Conservation (phyloP, 1,284 basidiomycete species). For the Puccinia triticina region DNA sequence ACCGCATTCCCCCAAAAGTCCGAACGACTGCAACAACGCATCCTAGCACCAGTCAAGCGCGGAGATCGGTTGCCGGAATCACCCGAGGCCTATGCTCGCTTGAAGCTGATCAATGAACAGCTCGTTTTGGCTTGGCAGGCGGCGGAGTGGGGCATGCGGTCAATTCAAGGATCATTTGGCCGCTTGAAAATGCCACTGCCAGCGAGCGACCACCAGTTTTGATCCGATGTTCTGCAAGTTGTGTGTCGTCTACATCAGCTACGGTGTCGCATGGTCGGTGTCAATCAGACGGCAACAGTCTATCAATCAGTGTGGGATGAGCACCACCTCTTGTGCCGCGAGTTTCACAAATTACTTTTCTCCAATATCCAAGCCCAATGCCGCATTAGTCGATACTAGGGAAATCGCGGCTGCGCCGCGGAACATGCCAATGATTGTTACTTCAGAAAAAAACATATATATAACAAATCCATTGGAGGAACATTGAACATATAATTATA, state of each 20-base stretch:
- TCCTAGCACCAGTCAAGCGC: too few relatives aligned
- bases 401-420: too few relatives aligned
- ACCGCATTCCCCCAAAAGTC: constrained; percentile 63
- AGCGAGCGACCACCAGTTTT: constrained; percentile 56
- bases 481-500: too few relatives aligned
- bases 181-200: constrained; percentile 61
- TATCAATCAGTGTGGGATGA: constrained; percentile 55
- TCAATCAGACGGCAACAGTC: constrained; percentile 62
- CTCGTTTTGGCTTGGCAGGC: constrained; percentile 63
- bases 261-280: constrained; percentile 58
- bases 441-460: too few relatives aligned
- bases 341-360: neutral
- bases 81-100: too few relatives aligned
- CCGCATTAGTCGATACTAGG: neutral
- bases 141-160: constrained; percentile 64
- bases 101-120: constrained; percentile 59
- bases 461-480: too few relatives aligned
- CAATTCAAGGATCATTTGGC: constrained; percentile 63
- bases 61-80: too few relatives aligned
- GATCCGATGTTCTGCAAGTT: constrained; percentile 60
- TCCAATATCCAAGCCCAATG: neutral
- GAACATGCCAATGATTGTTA: too few relatives aligned
- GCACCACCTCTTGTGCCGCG: neutral
- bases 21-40: constrained; percentile 54
- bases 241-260: constrained; percentile 60